Percentiles rank a stretch among this genome's conserved stretches.
phyloP scores from a whole-genome alignment of 805 yeast genomes.

The Sugiyamaella qingdaonensis region DNA sequence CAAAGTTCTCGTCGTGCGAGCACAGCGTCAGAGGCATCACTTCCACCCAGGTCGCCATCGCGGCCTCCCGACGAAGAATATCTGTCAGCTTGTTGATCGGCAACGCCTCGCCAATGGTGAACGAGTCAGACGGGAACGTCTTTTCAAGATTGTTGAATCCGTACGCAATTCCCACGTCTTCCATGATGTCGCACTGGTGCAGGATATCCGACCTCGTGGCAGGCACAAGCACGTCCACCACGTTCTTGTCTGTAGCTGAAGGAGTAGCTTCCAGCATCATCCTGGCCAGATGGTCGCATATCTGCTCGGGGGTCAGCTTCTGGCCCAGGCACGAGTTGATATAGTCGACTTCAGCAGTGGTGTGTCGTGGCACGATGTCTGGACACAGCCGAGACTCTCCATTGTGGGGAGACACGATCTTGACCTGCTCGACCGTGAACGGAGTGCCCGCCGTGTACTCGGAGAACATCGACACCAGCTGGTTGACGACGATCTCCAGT shows the following conservation, averaged over 20 bases:
- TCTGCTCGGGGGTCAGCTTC: conserved; percentile 61
- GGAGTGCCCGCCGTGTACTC: conserved; percentile 68
- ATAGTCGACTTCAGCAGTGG: conserved; percentile 74
- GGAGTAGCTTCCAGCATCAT: conserved; percentile 74
- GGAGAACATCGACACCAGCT: conserved; percentile 92
- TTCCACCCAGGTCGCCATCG: conserved; percentile 95
- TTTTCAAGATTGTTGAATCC: conserved; percentile 87
- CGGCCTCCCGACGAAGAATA: conserved; percentile 82
- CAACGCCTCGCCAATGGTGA: conserved; percentile 76
- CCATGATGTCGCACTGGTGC: conserved; percentile 98
- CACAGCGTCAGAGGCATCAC: conserved; percentile 93
- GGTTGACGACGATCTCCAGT: conserved; percentile 87
- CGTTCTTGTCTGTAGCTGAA: conserved; percentile 42
- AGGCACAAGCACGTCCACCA: conserved; percentile 71
- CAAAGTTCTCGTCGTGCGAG: conserved; percentile 96
- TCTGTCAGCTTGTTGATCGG: conserved; percentile 90
- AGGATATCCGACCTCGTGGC: conserved; percentile 92
- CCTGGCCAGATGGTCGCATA: conserved; percentile 61
- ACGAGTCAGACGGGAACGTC: conserved; percentile 73
- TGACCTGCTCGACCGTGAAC: conserved; percentile 86
- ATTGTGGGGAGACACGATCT: conserved; percentile 79
- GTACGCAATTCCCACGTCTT: conserved; percentile 94
- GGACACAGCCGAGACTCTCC: conserved; percentile 74
- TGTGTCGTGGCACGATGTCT: conserved; percentile 56
- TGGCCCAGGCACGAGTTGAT: conserved; percentile 94